Evolutionary conservation across 495 filamentous ascomycete species (phyloP), one percentile per base, ranked within the genome.

Genomic region (Annulohypoxylon stygium): DNA sequence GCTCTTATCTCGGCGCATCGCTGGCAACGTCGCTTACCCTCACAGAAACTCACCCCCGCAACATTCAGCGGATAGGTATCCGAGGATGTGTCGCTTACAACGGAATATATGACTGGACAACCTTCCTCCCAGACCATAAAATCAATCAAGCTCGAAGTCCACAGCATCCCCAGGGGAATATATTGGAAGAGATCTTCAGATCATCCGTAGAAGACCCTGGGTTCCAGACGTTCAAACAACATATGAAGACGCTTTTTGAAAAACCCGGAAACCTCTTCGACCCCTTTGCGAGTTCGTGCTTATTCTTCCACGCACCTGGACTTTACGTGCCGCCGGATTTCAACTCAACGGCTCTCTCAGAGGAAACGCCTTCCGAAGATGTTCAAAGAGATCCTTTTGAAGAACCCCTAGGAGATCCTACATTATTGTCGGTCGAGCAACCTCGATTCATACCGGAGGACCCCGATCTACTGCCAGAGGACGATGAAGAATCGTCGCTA

Each of bases 41-140:
- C 11, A 88, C 85, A 16, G 84, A 88, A 67, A 76, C 82, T 2
- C 76, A 79, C 41, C 70, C 70, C 41, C 74, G 72, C 59, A 68
- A 54, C 3, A 30, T 30, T 30, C 30, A 30, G 11, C 60, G 55
- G 45, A 83, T 85, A 73, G 78, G 76, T 14, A 68, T 86, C 41
- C 82, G 82, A 33, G 86, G 85, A 23, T 75, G 86, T 4, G 77
- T 84, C 11, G 78, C 82, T 2, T 81, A 82, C 68, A 86, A 88
- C 61, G 86, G 84, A 33, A 82, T 88, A 45, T 87, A 84, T 70
- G 82, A 88, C 74, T 88, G 86, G 86, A 86, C 85, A 34, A 84
- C 67, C 34, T 84, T 86, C 58, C 73, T 86, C 3, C 82, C 82
- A 0, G 82, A 82, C 54, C 84, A 86, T 58, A 81, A 79, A 2